A percentile compares a stretch with the other conserved stretches of the same genome.
Evolutionary conservation across 352 stramenopile genomes (phyloP).

Genomic region (Phytophthora ramorum): DNA sequence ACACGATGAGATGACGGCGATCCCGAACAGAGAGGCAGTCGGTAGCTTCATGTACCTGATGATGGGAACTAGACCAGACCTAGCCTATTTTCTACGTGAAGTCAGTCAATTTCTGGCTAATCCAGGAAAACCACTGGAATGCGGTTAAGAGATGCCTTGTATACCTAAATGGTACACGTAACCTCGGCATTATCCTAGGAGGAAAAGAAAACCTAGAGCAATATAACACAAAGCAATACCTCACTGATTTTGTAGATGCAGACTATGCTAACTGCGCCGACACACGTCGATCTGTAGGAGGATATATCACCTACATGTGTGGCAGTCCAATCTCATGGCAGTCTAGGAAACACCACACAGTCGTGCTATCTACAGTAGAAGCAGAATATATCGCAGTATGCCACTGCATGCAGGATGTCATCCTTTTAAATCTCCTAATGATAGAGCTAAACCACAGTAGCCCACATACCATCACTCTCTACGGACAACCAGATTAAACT

Average conservation of each 20-base stretch:
- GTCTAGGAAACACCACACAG: no score
- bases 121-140: conserved; percentile 30
- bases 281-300: no score
- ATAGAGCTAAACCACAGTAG: background rate
- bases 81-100: conserved; percentile 22
- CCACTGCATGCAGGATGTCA: conserved; percentile 29
- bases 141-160: conserved; percentile 23
- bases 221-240: no score
- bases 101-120: conserved; percentile 30
- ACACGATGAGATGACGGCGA: conserved; percentile 19
- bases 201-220: no score
- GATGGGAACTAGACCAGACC: conserved; percentile 23
- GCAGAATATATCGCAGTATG: conserved; percentile 29
- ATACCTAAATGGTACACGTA: no score
- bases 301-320: no score
- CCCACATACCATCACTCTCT: conserved; percentile 15
- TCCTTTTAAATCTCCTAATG: conserved; percentile 10
- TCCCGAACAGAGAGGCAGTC: no score
- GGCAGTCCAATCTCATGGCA: no score
- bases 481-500: conserved; percentile 43
- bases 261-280: no score
- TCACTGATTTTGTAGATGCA: no score
- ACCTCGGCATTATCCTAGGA: no score
- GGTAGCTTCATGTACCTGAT: conserved; percentile 29
- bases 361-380: conserved; percentile 30